phyloP scores from a whole-genome alignment of 768 basidiomycete species.

The Phylloporus arenicola region DNA sequence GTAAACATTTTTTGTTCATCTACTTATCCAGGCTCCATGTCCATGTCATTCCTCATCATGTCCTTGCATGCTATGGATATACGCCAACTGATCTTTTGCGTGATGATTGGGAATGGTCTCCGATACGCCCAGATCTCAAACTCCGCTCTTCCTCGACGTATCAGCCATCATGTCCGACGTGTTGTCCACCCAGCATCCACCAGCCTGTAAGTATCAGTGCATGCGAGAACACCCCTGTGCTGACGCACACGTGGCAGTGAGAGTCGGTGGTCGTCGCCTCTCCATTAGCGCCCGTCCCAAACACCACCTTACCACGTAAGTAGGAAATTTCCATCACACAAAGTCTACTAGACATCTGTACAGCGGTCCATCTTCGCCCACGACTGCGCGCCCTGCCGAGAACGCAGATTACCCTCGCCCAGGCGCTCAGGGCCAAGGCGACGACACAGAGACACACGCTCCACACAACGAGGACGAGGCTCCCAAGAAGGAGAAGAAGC shows the following conservation, averaged over 20 bases:
- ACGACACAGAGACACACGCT: slow-evolving; percentile 23
- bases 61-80: slow-evolving; percentile 29
- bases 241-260: slow-evolving; percentile 19
- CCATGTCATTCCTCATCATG: slow-evolving; percentile 22
- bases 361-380: slow-evolving; percentile 1
- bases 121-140: not conserved
- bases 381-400: slow-evolving; percentile 18
- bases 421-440: slow-evolving; percentile 33
- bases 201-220: slow-evolving; percentile 39
- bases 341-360: not conserved
- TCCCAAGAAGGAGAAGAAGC: slow-evolving; percentile 47
- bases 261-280: slow-evolving; percentile 48
- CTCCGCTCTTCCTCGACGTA: slow-evolving; percentile 10
- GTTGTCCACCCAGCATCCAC: slow-evolving; percentile 36
- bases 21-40: slow-evolving; percentile 26
- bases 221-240: not conserved
- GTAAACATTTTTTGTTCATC: slow-evolving; percentile 35
- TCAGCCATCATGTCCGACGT: slow-evolving; percentile 25
- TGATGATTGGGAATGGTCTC: not conserved
- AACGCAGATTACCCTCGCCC: slow-evolving; percentile 51
- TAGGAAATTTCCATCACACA: not conserved
- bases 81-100: slow-evolving; percentile 16
- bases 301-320: slow-evolving; percentile 32
- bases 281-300: slow-evolving; percentile 41
- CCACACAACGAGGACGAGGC: slow-evolving; percentile 43